Percentiles rank a stretch among this genome's conserved stretches.
Evolutionary conservation across 257 asterid genomes (phyloP).

Genomic region (Solanum dulcamara): DNA sequence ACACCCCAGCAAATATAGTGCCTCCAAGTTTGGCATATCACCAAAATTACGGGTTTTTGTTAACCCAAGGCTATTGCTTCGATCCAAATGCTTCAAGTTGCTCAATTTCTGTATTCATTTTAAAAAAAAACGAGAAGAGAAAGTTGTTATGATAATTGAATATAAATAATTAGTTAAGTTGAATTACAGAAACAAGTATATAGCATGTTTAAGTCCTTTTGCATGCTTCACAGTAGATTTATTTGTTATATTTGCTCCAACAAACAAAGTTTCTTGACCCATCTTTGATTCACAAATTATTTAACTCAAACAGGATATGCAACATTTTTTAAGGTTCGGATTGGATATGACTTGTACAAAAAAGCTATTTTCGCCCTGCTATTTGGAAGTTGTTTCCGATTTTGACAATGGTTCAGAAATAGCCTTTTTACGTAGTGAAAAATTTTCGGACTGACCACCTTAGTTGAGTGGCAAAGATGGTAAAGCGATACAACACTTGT

Average conservation of each 20-base stretch:
- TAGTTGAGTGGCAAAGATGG: background rate
- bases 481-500: background rate
- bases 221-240: too few relatives aligned
- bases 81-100: background rate
- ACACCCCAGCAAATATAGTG: background rate
- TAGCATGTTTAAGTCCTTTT: too few relatives aligned
- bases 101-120: background rate
- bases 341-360: background rate
- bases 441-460: background rate
- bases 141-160: background rate
- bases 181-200: too few relatives aligned
- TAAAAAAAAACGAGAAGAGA: background rate
- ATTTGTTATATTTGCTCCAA: too few relatives aligned
- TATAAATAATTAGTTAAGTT: too few relatives aligned
- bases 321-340: background rate
- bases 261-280: too few relatives aligned
- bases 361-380: background rate
- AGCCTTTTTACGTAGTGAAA: background rate
- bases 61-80: accelerated
- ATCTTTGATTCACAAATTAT: background rate
- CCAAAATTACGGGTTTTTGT: background rate
- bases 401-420: background rate
- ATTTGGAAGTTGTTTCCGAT: accelerated
- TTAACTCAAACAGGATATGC: background rate
- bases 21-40: background rate